Evolutionary conservation across 495 filamentous ascomycete species (phyloP).

Genomic region (Neurospora terricola): DNA sequence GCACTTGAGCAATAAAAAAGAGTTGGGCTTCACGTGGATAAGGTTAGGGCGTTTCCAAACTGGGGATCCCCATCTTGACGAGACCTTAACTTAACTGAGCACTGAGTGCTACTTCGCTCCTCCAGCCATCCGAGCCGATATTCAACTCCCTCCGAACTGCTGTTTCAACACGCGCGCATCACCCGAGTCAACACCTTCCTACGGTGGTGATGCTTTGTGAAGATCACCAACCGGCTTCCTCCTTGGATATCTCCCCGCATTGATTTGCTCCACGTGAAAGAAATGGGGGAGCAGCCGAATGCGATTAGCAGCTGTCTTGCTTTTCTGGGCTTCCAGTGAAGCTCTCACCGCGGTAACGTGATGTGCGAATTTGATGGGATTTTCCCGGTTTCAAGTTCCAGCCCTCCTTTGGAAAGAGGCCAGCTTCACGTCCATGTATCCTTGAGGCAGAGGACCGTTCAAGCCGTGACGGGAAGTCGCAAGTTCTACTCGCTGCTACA

Average conservation of each 20-base stretch:
- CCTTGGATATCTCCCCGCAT: background rate
- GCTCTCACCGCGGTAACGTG: background rate
- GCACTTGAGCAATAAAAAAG: background rate
- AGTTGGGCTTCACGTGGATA: background rate
- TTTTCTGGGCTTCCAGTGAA: background rate
- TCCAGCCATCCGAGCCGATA: background rate
- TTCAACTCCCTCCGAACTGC: background rate
- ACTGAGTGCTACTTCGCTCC: background rate
- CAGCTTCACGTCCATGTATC: background rate
- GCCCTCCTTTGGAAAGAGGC: background rate
- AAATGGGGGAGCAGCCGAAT: background rate
- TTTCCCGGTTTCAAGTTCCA: background rate
- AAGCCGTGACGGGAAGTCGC: background rate
- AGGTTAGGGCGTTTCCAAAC: background rate
- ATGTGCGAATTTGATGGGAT: background rate
- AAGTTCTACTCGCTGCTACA: background rate
- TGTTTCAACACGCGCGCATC: background rate
- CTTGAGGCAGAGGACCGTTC: background rate
- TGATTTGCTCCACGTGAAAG: background rate
- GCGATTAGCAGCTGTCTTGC: background rate
- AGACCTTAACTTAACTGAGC: background rate
- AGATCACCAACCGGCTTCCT: background rate
- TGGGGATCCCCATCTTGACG: background rate
- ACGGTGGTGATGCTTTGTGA: background rate
- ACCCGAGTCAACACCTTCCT: background rate